These are phyloP conservation scores for Sporobolomyces roseus DNA, from an alignment of 768 basidiomycete genomes.

Conservation along the genomic window DNA sequence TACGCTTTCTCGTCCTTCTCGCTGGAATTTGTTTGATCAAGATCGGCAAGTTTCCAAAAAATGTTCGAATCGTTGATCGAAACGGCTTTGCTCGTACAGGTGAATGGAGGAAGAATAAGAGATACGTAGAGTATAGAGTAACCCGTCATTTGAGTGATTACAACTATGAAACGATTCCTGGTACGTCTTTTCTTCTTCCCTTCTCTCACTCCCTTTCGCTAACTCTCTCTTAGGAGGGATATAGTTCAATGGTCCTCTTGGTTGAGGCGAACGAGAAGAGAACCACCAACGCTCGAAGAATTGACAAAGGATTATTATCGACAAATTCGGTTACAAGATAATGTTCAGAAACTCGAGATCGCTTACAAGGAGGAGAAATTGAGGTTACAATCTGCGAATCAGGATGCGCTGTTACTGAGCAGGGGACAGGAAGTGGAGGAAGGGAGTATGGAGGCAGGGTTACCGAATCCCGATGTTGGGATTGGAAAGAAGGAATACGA, in stretches of 20 bases:
- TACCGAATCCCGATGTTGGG: constrained; percentile 12
- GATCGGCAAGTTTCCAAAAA: too few relatives aligned
- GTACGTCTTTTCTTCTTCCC: constrained; percentile 1
- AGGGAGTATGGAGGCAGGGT: neutral
- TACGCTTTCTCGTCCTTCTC: too few relatives aligned
- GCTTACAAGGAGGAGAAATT: constrained; percentile 40
- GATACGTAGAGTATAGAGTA: constrained; percentile 41
- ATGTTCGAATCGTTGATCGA: too few relatives aligned
- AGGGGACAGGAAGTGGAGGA: neutral
- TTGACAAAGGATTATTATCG: constrained; percentile 31
- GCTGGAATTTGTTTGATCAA: neutral
- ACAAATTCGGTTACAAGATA: constrained; percentile 29
- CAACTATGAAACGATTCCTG: constrained; percentile 35
- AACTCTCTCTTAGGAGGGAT: neutral
- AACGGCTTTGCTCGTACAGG: neutral
- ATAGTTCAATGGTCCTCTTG: constrained; percentile 43
- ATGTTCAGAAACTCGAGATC: constrained; percentile 31
- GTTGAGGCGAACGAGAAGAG: constrained; percentile 37
- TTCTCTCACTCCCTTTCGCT: neutral
- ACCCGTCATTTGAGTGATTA: constrained; percentile 36
- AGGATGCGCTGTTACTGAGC: neutral
- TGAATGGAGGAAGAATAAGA: constrained; percentile 37
- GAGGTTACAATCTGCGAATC: neutral
- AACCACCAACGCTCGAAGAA: constrained; percentile 36
- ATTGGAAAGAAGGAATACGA: constrained; percentile 1